Conservation (phyloP, 192 early-diverging fungal genomes). For the Backusella psychrophila region DNA sequence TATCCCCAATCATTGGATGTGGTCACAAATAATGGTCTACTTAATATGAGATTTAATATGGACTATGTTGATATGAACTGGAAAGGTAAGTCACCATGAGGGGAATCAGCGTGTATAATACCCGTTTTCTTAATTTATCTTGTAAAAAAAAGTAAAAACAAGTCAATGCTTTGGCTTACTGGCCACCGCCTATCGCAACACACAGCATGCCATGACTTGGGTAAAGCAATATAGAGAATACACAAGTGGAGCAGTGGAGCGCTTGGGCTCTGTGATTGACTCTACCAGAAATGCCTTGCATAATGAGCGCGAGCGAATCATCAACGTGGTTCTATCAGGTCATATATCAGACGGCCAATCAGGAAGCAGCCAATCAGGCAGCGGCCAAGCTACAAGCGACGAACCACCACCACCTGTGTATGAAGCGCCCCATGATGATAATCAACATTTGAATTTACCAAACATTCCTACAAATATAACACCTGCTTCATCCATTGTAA, state of each 20-base stretch:
- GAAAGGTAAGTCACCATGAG: conserved; percentile 17
- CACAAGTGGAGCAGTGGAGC: conserved; percentile 17
- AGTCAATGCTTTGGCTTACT: conserved; percentile 17
- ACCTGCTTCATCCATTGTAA: neutral
- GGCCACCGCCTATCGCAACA: conserved; percentile 1
- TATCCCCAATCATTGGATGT: conserved; percentile 24
- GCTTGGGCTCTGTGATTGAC: neutral
- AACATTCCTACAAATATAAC: neutral
- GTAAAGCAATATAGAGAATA: conserved; percentile 27
- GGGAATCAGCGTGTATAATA: neutral
- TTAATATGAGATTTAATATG: conserved; percentile 15
- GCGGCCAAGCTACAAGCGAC: neutral
- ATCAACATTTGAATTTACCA: neutral
- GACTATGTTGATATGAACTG: conserved; percentile 22
- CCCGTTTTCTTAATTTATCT: neutral
- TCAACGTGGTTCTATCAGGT: conserved; percentile 6
- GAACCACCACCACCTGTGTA: conserved; percentile 22
- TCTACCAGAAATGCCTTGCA: conserved; percentile 1
- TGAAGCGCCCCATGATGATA: conserved; percentile 15
- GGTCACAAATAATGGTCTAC: conserved; percentile 19
- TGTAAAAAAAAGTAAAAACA: conserved; percentile 2
- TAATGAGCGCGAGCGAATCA: conserved; percentile 13
- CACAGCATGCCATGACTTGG: conserved; percentile 13
- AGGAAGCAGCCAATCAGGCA: neutral
- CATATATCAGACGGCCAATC: neutral